Base-by-base conservation (phyloP, 2,329 filamentous ascomycete genomes). In the Cordyceps cicadae region DNA sequence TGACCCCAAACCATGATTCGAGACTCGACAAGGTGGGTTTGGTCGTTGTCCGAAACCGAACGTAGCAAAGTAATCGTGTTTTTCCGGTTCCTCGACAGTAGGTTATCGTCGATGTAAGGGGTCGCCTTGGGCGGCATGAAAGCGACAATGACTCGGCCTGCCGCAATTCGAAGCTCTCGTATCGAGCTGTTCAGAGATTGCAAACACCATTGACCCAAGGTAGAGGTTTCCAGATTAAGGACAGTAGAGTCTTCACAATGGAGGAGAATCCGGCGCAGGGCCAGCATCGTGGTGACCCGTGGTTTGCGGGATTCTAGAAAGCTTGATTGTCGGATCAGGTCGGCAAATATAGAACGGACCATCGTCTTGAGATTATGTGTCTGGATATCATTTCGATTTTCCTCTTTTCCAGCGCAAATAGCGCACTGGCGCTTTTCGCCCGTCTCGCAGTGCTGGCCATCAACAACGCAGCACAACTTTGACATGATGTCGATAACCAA, bases 1-100 rank as follows among this genome's bases (percentile, higher is more conserved):
- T 91, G 87, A n/a, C 89, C 88, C 83, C 93, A 92, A 15, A 90
- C 88, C 74, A 94, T 78, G 61, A 97, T 87, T 64, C 90, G 87
- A 19, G 90, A 92, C 72, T 97, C 93, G 55, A 92, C 87, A 50
- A 92, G 76, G 62, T 85, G 80, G 5, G 86, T 74, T 8, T 84
- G 78, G 59, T 86, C 83, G 61, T 86, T 87, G 52, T 90, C 87
- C 0, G 88, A 90, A 12, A 95, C 78, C 4, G 79, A 83, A 64
- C 86, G 87, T 11, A 97, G 77, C 66, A 89, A 83, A 34, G 87
- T 83, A 7, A 97, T 77, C 1, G 84, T 83, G 61, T 85, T 83
- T 54, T 87, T 81, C 60, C 89, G 83, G 67, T 97, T 65, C 32
- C 68, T 66, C 29, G 62, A 54, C 52, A 74, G 61, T 3, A 74